Conservation (phyloP, 768 basidiomycete genomes). For the Ephemerocybe angulata region DNA sequence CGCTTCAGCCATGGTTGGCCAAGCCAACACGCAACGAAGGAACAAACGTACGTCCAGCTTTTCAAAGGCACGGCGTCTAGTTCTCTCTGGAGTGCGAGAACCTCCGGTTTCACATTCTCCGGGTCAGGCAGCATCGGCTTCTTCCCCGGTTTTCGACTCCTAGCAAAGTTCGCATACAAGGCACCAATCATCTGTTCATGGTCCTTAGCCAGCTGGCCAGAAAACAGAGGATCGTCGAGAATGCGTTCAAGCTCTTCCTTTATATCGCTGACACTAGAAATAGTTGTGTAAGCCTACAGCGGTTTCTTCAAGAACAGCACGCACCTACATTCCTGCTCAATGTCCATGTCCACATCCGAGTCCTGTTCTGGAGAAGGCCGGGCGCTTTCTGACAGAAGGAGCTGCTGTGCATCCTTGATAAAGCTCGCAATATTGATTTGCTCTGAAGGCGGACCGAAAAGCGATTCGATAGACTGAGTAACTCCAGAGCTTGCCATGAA, state of each 20-base stretch:
- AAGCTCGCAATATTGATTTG: conserved; percentile 46
- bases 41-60: conserved; percentile 59
- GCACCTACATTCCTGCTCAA: conserved; percentile 45
- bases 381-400: not conserved
- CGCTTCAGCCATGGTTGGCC: not conserved
- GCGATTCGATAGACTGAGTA: conserved; percentile 39
- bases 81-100: conserved; percentile 43
- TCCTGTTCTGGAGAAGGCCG: not conserved
- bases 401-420: conserved; percentile 27
- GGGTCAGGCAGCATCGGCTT: conserved; percentile 34
- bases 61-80: conserved; percentile 51
- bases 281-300: not conserved
- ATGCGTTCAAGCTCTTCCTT: conserved; percentile 38
- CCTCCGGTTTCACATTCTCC: conserved; percentile 41
- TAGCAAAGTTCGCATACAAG: conserved; percentile 28
- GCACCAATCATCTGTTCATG: conserved; percentile 46
- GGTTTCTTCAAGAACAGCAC: not conserved
- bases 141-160: conserved; percentile 28
- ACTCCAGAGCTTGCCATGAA: conserved; percentile 26
- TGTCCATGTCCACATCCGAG: conserved; percentile 19
- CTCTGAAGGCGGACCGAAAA: conserved; percentile 65
- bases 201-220: conserved; percentile 50
- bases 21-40: not conserved
- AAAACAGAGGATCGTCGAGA: conserved; percentile 54
- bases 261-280: conserved; percentile 52